Conservation (phyloP, 2,329 filamentous ascomycete genomes). For the Penicillium sp. region DNA sequence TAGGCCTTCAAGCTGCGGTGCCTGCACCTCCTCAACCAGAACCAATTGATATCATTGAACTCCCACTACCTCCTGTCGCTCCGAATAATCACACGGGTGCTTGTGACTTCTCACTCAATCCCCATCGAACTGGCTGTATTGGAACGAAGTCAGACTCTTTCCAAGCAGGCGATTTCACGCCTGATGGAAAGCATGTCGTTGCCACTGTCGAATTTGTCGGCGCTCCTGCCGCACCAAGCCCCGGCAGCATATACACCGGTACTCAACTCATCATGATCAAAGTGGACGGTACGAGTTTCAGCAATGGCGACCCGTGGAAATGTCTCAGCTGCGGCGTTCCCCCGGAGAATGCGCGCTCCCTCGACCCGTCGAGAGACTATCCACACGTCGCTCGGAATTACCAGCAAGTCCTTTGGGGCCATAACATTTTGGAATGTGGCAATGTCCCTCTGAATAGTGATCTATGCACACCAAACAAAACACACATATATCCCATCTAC, state of each 20-base stretch:
- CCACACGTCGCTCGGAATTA: conserved; percentile 48
- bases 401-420: conserved; percentile 33
- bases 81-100: conserved; percentile 27
- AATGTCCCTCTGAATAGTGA: conserved; percentile 34
- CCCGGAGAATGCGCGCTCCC: conserved; percentile 29
- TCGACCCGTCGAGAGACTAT: conserved; percentile 36
- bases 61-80: conserved; percentile 42
- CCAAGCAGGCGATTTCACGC: conserved; percentile 41
- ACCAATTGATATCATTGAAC: conserved; percentile 36
- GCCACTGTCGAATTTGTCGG: conserved; percentile 45
- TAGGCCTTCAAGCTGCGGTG: neutral
- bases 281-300: conserved; percentile 42
- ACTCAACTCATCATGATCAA: conserved; percentile 48
- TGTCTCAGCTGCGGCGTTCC: conserved; percentile 51
- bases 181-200: conserved; percentile 48
- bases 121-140: conserved; percentile 43
- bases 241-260: conserved; percentile 46
- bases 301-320: conserved; percentile 51
- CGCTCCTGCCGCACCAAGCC: conserved; percentile 42
- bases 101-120: conserved; percentile 38
- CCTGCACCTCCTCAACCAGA: conserved; percentile 31
- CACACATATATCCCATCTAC: conserved; percentile 45
- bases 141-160: conserved; percentile 14
- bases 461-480: conserved; percentile 40
- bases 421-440: conserved; percentile 41